A percentile compares a stretch with the other conserved stretches of the same genome.
phyloP scores from a whole-genome alignment of 1,284 basidiomycete species.

The Ganoderma lucidum region DNA sequence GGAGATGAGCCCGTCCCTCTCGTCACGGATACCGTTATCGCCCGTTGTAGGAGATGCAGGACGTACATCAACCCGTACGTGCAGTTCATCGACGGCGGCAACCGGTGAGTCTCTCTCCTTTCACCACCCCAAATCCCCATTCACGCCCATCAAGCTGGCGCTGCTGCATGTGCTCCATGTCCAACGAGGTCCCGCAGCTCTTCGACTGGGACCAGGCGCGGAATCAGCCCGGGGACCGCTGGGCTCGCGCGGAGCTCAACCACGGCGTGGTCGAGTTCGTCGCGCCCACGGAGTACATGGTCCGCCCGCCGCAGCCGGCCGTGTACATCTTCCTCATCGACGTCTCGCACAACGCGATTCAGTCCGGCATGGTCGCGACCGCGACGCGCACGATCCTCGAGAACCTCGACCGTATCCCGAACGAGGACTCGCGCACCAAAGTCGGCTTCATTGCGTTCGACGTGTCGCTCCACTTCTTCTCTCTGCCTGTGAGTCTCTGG shows the following conservation, averaged over 20 bases:
- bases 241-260: conserved; percentile 94
- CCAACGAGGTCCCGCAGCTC: conserved; percentile 98
- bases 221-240: conserved; percentile 96
- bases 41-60: conserved; percentile 95
- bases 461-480: conserved; percentile 96
- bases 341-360: conserved; percentile 91
- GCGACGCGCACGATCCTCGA: conserved; percentile 96
- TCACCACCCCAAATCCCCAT: background rate
- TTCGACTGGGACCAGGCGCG: conserved; percentile 98
- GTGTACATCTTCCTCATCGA: conserved; percentile 98
- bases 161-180: conserved; percentile 99
- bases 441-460: conserved; percentile 95
- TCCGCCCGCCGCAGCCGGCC: conserved; percentile 96
- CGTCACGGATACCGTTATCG: conserved; percentile 89
- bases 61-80: conserved; percentile 99
- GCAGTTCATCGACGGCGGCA: conserved; percentile 98
- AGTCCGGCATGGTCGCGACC: conserved; percentile 97
- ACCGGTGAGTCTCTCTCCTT: conserved; percentile 63
- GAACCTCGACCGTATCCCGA: conserved; percentile 94
- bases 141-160: conserved; percentile 74
- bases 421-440: conserved; percentile 94
- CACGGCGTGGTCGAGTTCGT: conserved; percentile 95
- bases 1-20: conserved; percentile 38
- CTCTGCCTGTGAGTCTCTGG: conserved; percentile 67
- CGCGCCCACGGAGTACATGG: conserved; percentile 99